Conservation (phyloP, 768 basidiomycete genomes). For the Agrocybe pediades region DNA sequence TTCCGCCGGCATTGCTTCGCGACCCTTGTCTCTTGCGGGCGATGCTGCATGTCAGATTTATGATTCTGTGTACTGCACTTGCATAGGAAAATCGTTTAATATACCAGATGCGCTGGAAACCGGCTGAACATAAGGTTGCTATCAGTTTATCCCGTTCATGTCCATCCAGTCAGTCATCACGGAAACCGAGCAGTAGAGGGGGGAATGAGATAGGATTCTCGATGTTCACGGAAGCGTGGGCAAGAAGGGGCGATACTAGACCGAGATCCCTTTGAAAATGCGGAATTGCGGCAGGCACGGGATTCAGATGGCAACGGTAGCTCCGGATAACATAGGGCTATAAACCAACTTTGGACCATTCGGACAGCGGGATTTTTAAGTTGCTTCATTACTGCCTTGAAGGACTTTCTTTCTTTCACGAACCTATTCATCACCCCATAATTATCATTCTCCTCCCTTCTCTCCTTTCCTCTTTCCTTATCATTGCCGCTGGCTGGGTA, state of each 20-base stretch:
- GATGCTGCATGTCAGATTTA: too few species aligned
- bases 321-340: conserved; percentile 17
- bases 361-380: conserved; percentile 12
- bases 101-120: too few species aligned
- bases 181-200: background rate
- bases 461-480: background rate
- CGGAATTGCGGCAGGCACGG: conserved; percentile 21
- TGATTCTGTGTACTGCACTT: too few species aligned
- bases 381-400: conserved; percentile 6
- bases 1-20: too few species aligned
- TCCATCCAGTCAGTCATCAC: too few species aligned
- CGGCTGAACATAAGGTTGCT: too few species aligned
- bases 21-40: too few species aligned
- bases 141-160: too few species aligned
- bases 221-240: background rate
- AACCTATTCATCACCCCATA: conserved; percentile 1
- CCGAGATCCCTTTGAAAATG: conserved; percentile 1
- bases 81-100: too few species aligned
- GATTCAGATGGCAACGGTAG: conserved; percentile 23
- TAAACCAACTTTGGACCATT: conserved; percentile 13
- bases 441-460: too few species aligned
- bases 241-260: background rate
- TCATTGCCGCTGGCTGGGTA: background rate
- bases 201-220: background rate
- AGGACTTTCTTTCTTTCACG: conserved; percentile 7